Percentiles rank a stretch among this genome's conserved stretches.
These are phyloP conservation scores for Apium graveolens DNA, from an alignment of 129 eudicot species.

Conservation along the genomic window DNA sequence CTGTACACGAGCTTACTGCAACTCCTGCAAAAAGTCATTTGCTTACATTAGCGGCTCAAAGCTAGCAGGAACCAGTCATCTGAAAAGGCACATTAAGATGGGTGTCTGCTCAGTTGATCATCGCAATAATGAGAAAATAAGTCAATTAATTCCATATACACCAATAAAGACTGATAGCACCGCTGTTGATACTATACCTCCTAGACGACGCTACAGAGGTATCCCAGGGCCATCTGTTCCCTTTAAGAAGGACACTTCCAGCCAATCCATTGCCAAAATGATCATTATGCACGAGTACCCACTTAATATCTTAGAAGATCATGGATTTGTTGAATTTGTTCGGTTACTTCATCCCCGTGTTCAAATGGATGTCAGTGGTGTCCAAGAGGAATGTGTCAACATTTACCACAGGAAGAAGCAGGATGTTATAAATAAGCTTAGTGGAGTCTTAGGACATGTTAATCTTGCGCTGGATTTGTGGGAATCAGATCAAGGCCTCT, in stretches of 20 bases:
- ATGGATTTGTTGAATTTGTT: conserved; percentile 46
- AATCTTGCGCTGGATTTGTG: conserved; percentile 60
- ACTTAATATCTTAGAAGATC: conserved; percentile 55
- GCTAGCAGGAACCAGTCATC: conserved; percentile 82
- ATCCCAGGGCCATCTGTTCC: not conserved
- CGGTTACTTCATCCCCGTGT: conserved; percentile 51
- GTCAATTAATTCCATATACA: conserved; percentile 16
- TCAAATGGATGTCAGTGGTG: conserved; percentile 18
- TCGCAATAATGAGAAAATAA: conserved; percentile 12
- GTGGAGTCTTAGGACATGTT: conserved; percentile 48
- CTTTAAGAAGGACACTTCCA: conserved; percentile 40
- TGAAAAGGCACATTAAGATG: conserved; percentile 59
- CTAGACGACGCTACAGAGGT: conserved; percentile 50
- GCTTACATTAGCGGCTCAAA: conserved; percentile 70
- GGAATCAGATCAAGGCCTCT: conserved; percentile 55
- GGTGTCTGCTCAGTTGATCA: conserved; percentile 65
- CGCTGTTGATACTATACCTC: conserved; percentile 18
- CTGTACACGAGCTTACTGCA: conserved; percentile 64
- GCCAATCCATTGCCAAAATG: conserved; percentile 57
- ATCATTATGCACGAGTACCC: conserved; percentile 77
- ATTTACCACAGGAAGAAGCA: conserved; percentile 45
- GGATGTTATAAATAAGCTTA: conserved; percentile 33
- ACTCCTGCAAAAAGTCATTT: conserved; percentile 63
- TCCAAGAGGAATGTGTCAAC: conserved; percentile 43
- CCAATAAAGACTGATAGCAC: conserved; percentile 23